Base-by-base conservation (phyloP, 768 basidiomycete genomes). In the Jaapia argillacea region DNA sequence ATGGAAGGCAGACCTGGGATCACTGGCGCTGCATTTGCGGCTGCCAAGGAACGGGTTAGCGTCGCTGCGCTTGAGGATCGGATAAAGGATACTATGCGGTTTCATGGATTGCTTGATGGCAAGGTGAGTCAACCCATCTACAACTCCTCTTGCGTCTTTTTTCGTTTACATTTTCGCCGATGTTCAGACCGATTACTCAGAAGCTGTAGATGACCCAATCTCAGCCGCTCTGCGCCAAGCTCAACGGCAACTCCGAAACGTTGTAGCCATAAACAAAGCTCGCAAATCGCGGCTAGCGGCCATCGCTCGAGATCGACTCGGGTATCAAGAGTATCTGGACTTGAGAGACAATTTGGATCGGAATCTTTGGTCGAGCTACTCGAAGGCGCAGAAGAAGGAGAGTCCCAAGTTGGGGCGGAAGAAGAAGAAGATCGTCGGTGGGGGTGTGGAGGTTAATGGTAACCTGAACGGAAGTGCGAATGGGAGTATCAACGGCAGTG, bases 141-240 rank as follows among this genome's bases (percentile, higher is more conserved):
- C 41, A 35, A 46, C 12, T 41, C 36, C 22, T 45, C 36, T 16
- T 22, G 16, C 14, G 36, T 16, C 24, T 41, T 20, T 47, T 5
- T n/a, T 6, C 42, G 48, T 55, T 63, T 46, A 57, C 43, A 3
- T 41, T 3, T 36, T 18, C 33, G 24, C 37, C 41, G 36, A n/a
- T n/a, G n/a, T 51, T 21, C 48, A 86, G 84, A 82, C 84, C 38
- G 79, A 88, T 58, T 88, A 75, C 54, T 67, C 76, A 20, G 71
- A 79, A 36, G 79, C 83, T 47, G 84, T 92, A 27, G 94, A 98
- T 57, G 96, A 99, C 60, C 92, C 93, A 24, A 87, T 99, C 40
- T 83, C 92, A 5, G 80, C 86, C 2, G 85, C 89, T 1, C 75
- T 99, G 1, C 84, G 94, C 2, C 81, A 88, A 35, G 86, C 89